phyloP scores from a whole-genome alignment of 139 green algal genomes.

The Asterochloris erici region DNA sequence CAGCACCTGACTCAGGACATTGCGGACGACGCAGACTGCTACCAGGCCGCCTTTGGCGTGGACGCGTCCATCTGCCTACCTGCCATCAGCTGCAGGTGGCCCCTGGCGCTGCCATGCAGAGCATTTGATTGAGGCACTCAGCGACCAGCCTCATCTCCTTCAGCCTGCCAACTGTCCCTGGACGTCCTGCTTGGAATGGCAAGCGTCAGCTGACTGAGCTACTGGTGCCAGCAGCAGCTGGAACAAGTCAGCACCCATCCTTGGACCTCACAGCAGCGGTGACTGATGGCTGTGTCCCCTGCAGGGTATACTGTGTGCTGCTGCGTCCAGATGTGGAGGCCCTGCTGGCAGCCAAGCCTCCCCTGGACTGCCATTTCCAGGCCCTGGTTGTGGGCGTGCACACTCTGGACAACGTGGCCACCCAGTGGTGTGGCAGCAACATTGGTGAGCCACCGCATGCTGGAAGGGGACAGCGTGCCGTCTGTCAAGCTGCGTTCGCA shows the following conservation, averaged over 20 bases:
- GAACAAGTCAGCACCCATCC: not conserved
- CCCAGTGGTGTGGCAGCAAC: not conserved
- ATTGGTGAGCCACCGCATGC: constrained; percentile 1
- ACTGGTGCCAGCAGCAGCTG: not conserved
- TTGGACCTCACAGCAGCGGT: too few species aligned
- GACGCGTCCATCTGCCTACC: constrained; percentile 5
- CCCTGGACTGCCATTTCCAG: not conserved
- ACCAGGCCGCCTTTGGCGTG: constrained; percentile 14
- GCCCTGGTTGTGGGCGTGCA: constrained; percentile 17
- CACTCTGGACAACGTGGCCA: constrained; percentile 10
- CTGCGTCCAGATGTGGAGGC: constrained; percentile 15
- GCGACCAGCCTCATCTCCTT: too few species aligned
- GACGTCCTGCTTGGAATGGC: too few species aligned
- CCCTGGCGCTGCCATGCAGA: not conserved
- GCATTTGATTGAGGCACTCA: not conserved
- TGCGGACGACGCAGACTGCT: constrained; percentile 14
- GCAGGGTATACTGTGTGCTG: constrained; percentile 22
- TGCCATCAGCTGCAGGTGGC: constrained; percentile 11
- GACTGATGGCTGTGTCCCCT: not conserved
- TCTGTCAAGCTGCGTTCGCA: not conserved
- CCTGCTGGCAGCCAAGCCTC: constrained; percentile 8
- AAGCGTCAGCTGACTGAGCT: too few species aligned
- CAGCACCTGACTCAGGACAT: constrained; percentile 21
- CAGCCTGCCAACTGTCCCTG: too few species aligned
- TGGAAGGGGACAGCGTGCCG: not conserved